Conservation (phyloP, 2,329 filamentous ascomycete species). For the Lecanicillium sp. region DNA sequence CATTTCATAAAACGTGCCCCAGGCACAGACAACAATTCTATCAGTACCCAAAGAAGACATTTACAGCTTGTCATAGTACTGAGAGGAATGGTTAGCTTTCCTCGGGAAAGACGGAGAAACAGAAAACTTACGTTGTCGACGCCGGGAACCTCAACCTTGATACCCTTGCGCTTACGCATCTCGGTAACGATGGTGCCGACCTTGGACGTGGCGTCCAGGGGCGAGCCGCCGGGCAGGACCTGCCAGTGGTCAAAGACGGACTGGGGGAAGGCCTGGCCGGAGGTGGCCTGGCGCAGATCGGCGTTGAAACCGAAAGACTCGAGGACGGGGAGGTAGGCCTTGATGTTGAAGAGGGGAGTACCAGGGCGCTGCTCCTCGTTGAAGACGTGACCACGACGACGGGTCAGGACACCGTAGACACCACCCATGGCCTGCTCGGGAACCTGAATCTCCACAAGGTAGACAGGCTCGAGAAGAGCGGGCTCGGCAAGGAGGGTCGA, state of each 20-base stretch:
- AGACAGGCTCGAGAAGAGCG: slow-evolving; percentile 91
- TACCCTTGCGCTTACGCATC: slow-evolving; percentile 99
- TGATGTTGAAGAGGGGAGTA: slow-evolving; percentile 99
- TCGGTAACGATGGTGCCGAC: slow-evolving; percentile 75
- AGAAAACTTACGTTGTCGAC: slow-evolving; percentile 84
- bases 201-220: slow-evolving; percentile 76
- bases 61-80: slow-evolving; percentile 99
- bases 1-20: slow-evolving; percentile 37
- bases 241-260: slow-evolving; percentile 99
- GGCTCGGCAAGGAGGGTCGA: slow-evolving; percentile 86
- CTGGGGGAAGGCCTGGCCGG: slow-evolving; percentile 98
- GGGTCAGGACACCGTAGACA: slow-evolving; percentile 98
- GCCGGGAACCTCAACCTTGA: slow-evolving; percentile 91
- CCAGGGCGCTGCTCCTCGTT: slow-evolving; percentile 95
- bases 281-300: slow-evolving; percentile 88
- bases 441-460: slow-evolving; percentile 98
- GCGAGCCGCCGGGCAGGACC: slow-evolving; percentile 87
- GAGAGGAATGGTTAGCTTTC: slow-evolving; percentile 21
- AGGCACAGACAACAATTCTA: slow-evolving; percentile 41
- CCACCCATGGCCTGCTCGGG: slow-evolving; percentile 98
- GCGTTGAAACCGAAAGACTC: slow-evolving; percentile 99
- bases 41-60: slow-evolving; percentile 38
- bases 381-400: slow-evolving; percentile 98
- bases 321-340: slow-evolving; percentile 93
- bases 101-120: neutral